Conservation (phyloP, 208 protist genomes). For the Acanthamoeba polyphaga region DNA sequence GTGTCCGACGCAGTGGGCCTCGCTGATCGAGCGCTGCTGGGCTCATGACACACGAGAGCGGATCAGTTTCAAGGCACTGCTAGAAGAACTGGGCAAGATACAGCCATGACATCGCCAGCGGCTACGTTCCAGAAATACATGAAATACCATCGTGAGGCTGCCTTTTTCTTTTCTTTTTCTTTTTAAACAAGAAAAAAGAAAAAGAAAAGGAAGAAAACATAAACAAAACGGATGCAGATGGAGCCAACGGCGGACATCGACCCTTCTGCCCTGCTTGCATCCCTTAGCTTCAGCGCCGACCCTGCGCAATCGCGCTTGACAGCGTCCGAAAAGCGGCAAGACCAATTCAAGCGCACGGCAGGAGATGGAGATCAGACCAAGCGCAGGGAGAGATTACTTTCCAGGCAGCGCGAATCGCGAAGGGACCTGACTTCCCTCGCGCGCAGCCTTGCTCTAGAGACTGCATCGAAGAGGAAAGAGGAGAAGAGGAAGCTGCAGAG, state of each 20-base stretch:
- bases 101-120: background rate
- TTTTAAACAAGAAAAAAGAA: too few relatives aligned
- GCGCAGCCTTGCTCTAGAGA: slow-evolving; percentile 45
- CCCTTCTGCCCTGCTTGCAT: background rate
- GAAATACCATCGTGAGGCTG: too few relatives aligned
- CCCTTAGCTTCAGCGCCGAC: background rate
- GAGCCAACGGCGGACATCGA: background rate
- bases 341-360: slow-evolving; percentile 21
- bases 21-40: slow-evolving; percentile 1
- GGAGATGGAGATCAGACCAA: slow-evolving; percentile 50
- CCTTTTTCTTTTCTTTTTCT: too few relatives aligned
- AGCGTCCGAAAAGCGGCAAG: background rate
- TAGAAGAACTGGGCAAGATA: background rate
- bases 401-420: slow-evolving; percentile 13
- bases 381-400: slow-evolving; percentile 11
- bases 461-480: background rate
- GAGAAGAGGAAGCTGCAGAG: background rate
- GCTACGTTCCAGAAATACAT: too few relatives aligned
- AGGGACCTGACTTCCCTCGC: slow-evolving; percentile 26
- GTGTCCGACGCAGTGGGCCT: background rate
- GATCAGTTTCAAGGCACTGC: background rate
- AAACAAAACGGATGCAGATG: background rate
- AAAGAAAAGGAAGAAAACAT: too few relatives aligned
- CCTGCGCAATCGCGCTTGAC: background rate
- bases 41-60: slow-evolving; percentile 13